Evolutionary conservation across 2,329 filamentous ascomycete species (phyloP).

Genomic region (Diaporthe citri): DNA sequence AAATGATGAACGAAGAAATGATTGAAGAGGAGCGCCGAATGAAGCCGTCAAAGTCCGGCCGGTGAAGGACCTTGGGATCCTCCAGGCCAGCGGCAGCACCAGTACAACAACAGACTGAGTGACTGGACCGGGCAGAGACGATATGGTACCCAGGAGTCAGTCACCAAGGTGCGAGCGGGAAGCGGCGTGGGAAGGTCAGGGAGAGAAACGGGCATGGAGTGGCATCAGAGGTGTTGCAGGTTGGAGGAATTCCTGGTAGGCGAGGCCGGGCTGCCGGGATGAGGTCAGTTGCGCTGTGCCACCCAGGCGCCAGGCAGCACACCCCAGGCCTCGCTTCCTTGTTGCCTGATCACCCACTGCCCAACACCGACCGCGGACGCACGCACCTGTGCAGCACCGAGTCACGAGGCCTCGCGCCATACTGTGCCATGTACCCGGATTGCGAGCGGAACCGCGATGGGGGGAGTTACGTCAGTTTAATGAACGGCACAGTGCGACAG

Average conservation of each 20-base stretch:
- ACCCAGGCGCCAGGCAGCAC: not conserved
- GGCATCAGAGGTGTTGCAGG: slow-evolving; percentile 30
- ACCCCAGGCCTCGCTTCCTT: not conserved
- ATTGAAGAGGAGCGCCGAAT: slow-evolving; percentile 3
- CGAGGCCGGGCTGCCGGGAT: slow-evolving; percentile 21
- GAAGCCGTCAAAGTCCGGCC: slow-evolving; percentile 16
- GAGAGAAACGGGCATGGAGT: slow-evolving; percentile 13
- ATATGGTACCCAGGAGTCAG: not conserved
- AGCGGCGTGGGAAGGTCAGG: slow-evolving; percentile 1
- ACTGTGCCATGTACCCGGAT: slow-evolving; percentile 6
- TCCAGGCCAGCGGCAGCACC: not conserved
- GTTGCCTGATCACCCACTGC: slow-evolving; percentile 2
- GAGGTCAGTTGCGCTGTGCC: slow-evolving; percentile 12
- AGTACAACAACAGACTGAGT: not conserved
- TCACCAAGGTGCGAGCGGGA: not conserved
- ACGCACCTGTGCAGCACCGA: not conserved
- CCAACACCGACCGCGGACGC: not conserved
- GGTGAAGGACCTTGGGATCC: slow-evolving; percentile 18
- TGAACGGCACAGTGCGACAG: not conserved
- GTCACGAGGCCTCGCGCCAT: not conserved
- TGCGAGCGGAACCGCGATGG: not conserved
- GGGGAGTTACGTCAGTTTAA: not conserved
- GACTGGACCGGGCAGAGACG: slow-evolving; percentile 5
- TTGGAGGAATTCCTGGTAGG: slow-evolving; percentile 20
- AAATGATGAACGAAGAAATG: slow-evolving; percentile 3